Evolutionary conservation across 805 yeast species (phyloP), one percentile per base, ranked within the genome.

Genomic region (Candida arabinofermentans): DNA sequence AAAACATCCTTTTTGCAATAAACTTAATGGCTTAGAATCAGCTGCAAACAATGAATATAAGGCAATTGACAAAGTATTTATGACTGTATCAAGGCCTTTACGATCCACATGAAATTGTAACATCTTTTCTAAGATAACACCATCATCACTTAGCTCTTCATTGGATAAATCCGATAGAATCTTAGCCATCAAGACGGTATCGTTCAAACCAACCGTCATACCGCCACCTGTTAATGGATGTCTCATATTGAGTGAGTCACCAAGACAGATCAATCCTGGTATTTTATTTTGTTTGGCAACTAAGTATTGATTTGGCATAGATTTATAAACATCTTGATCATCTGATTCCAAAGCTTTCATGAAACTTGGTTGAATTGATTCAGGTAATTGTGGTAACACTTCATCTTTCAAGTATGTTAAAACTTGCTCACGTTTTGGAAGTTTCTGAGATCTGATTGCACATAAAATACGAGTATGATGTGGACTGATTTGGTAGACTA

Each of bases 141-240:
- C 75, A 51, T 81, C 72, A 58, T 89, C 83, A 21, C 58, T 58
- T 37, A 93, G 71, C 39, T 75, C 77, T 5, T 71, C 72, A 10
- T 79, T 75, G 2, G 67, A 55, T 39, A 72, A 55, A 41, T 83
- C 77, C 8, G 77, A 70, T 39, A 93, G 69, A 30, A 86, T 64
- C 51, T 75, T 73, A 16, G 86, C 79, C 35, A 89, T 70, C 26
- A 85, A 59, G 0, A 75, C 83, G 4, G 87, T 86, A 63, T 93
- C 99, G 58, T 81, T 86, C 46, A 93, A 69, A 2, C 96, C 97
- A 33, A 93, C 99, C 21, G 98, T 89, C 99, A 93, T 93, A 47
- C 99, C 99, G 49, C 99, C 99, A 40, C 99, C 99, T 1, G 98
- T 93, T 47, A 93, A 75, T 22, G 99, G 99, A 62, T 93, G 99